phyloP scores from a whole-genome alignment of 2,329 filamentous ascomycete genomes.

The Aspergillus aculeatinus region DNA sequence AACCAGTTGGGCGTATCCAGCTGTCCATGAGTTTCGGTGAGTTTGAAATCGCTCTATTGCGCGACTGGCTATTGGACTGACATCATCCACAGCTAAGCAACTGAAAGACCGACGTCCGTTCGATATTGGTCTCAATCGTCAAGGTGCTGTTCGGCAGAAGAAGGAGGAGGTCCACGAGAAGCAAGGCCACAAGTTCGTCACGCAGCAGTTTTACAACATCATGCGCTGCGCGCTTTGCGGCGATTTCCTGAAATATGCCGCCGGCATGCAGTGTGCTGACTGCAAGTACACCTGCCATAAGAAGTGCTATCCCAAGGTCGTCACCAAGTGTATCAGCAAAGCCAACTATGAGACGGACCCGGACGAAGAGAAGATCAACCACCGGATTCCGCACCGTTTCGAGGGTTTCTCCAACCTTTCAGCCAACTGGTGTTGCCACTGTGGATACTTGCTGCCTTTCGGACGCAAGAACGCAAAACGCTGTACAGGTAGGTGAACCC shows the following conservation, averaged over 20 bases:
- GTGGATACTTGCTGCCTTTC: slow-evolving; percentile 91
- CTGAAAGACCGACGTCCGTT: slow-evolving; percentile 78
- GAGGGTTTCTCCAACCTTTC: slow-evolving; percentile 96
- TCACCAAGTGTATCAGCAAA: slow-evolving; percentile 99
- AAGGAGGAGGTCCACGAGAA: slow-evolving; percentile 99
- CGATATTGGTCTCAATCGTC: slow-evolving; percentile 86
- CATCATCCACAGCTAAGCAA: slow-evolving; percentile 65
- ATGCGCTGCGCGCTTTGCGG: slow-evolving; percentile 98
- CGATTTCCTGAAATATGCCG: slow-evolving; percentile 97
- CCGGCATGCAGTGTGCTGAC: slow-evolving; percentile 98
- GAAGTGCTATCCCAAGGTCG: slow-evolving; percentile 93
- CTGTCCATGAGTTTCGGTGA: slow-evolving; percentile 80
- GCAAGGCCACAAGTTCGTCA: slow-evolving; percentile 98
- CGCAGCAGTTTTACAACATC: slow-evolving; percentile 99
- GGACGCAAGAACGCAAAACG: slow-evolving; percentile 93
- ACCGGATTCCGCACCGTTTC: slow-evolving; percentile 97
- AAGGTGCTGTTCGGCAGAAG: slow-evolving; percentile 92
- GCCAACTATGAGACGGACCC: slow-evolving; percentile 98
- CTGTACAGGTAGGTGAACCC: slow-evolving; percentile 66
- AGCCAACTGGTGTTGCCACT: slow-evolving; percentile 99
- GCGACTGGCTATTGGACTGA: slow-evolving; percentile 18
- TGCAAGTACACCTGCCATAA: slow-evolving; percentile 99
- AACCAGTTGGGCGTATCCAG: slow-evolving; percentile 90
- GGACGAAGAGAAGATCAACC: slow-evolving; percentile 99
- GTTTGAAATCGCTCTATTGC: slow-evolving; percentile 17